These are phyloP conservation scores for Cercospora sesami DNA, from an alignment of 2,329 filamentous ascomycete species.

Conservation along the genomic window DNA sequence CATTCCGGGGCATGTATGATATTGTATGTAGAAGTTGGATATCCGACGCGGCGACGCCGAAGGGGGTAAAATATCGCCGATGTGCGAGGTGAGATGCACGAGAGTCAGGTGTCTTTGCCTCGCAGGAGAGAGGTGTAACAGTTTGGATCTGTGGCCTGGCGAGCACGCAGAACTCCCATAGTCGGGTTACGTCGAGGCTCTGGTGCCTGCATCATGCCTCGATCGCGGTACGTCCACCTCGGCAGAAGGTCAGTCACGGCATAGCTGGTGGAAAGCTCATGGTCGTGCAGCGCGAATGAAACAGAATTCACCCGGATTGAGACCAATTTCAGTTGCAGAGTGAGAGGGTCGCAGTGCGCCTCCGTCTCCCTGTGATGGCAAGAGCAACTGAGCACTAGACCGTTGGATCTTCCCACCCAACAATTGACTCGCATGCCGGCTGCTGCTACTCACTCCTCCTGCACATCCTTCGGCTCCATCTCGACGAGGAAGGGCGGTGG, in stretches of 20 bases:
- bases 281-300: not conserved
- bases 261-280: not conserved
- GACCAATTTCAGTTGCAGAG: not conserved
- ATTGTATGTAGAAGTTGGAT: not conserved
- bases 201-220: not conserved
- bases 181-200: not conserved
- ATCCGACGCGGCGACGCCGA: conserved; percentile 1
- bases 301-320: not conserved
- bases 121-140: not conserved
- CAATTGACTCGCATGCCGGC: not conserved
- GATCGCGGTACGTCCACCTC: not conserved
- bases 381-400: not conserved
- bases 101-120: not conserved
- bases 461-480: not conserved
- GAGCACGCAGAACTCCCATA: not conserved
- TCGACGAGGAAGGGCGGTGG: not conserved
- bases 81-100: not conserved
- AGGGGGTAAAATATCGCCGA: not conserved
- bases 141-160: not conserved
- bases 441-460: not conserved
- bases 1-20: not conserved
- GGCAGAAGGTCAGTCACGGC: not conserved
- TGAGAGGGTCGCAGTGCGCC: not conserved
- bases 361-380: not conserved
- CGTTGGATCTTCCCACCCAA: not conserved